Conservation (phyloP, 2,329 filamentous ascomycete genomes). For the Colletotrichum orchidophilum region DNA sequence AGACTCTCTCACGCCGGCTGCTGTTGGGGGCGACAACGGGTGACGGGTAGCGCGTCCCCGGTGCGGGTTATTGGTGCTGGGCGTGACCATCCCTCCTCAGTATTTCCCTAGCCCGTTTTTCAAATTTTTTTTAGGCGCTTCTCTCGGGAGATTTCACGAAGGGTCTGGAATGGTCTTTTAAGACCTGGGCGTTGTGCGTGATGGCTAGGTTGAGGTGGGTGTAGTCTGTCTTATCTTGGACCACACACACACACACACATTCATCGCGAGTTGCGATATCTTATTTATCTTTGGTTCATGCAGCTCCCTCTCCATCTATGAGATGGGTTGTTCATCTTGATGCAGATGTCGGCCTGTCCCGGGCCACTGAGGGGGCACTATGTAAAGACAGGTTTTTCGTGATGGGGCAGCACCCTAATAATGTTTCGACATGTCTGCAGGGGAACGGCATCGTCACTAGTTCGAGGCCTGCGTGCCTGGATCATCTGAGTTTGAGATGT, state of each 20-base stretch:
- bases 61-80: conserved; percentile 1
- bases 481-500: neutral
- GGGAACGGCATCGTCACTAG: conserved; percentile 6
- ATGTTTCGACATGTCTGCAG: neutral
- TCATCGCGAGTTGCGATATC: neutral
- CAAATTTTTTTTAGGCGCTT: neutral
- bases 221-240: neutral
- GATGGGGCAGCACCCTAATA: neutral
- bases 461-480: neutral
- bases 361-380: neutral
- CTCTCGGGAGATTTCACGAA: conserved; percentile 9
- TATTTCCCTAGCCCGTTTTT: neutral
- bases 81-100: neutral
- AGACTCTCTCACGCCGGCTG: neutral
- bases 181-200: neutral
- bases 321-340: neutral
- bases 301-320: neutral
- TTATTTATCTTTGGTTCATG: neutral
- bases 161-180: conserved; percentile 19
- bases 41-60: conserved; percentile 19
- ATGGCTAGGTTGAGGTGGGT: neutral
- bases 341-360: conserved; percentile 4
- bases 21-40: neutral
- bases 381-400: conserved; percentile 10
- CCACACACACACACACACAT: neutral